Conservation (phyloP, 2,329 filamentous ascomycete genomes). For the Aspergillus viridinutans region DNA sequence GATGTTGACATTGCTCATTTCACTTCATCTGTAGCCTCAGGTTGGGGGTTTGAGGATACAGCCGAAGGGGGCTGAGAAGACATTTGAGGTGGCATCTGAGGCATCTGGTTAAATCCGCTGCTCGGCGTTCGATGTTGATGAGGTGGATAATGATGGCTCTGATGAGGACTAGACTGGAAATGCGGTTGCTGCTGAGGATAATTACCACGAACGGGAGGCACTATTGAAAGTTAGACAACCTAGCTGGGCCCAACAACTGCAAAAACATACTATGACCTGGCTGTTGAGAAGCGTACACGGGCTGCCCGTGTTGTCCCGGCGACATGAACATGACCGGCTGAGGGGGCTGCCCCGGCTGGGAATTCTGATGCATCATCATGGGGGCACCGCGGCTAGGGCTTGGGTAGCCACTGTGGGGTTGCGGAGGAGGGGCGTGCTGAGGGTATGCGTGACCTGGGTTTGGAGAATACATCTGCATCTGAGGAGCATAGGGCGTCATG, state of each 20-base stretch:
- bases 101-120: constrained; percentile 51
- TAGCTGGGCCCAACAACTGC: constrained; percentile 6
- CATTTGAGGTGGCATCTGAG: constrained; percentile 43
- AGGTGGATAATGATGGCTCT: constrained; percentile 58
- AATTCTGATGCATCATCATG: constrained; percentile 93
- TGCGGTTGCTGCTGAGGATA: constrained; percentile 61
- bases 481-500: constrained; percentile 63
- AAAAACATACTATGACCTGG: constrained; percentile 66
- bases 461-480: constrained; percentile 80
- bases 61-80: constrained; percentile 34
- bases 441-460: constrained; percentile 66
- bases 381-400: constrained; percentile 81
- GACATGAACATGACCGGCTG: constrained; percentile 70
- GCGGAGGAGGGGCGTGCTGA: constrained; percentile 47
- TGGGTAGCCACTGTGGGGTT: constrained; percentile 70
- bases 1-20: constrained; percentile 38
- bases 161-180: constrained; percentile 63
- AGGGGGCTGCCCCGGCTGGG: constrained; percentile 76
- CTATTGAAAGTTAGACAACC: constrained; percentile 40
- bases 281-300: constrained; percentile 66
- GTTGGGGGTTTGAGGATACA: constrained; percentile 35
- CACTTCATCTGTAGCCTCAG: constrained; percentile 44
- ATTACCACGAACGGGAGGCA: constrained; percentile 56
- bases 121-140: constrained; percentile 54
- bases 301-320: constrained; percentile 70